Conservation (phyloP, 1,139 yeast species). For the Suzukiozyma palmioleophila region DNA sequence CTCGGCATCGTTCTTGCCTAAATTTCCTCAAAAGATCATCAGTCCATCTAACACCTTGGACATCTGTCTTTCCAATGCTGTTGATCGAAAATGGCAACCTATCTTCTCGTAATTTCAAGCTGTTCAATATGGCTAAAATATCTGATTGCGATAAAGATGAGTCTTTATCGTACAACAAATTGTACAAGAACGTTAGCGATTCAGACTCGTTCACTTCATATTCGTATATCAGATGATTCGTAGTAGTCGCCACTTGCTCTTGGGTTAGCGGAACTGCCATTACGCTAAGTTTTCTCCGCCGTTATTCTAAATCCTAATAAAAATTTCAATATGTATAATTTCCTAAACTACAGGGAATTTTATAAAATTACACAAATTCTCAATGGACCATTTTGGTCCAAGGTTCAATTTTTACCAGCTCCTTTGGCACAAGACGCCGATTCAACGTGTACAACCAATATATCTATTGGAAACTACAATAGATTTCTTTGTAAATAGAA, state of each 20-base stretch:
- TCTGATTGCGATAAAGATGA: constrained; percentile 33
- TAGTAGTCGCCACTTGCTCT: constrained; percentile 1
- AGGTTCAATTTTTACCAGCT: too few species aligned
- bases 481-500: too few species aligned
- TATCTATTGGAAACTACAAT: too few species aligned
- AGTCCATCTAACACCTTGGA: constrained; percentile 40
- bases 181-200: constrained; percentile 36
- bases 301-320: neutral
- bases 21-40: constrained; percentile 28
- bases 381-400: too few species aligned
- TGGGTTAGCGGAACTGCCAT: constrained; percentile 4
- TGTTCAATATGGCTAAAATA: constrained; percentile 31
- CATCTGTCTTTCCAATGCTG: constrained; percentile 14
- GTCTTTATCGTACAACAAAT: constrained; percentile 36
- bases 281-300: neutral
- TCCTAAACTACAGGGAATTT: neutral
- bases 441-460: too few species aligned
- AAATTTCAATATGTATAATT: neutral
- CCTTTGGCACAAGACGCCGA: too few species aligned
- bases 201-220: constrained; percentile 41
- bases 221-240: constrained; percentile 16
- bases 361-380: neutral
- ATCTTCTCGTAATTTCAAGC: constrained; percentile 34
- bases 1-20: constrained; percentile 28
- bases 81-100: constrained; percentile 26